A percentile compares a stretch with the other conserved stretches of the same genome.
Evolutionary conservation across 306 rosid species (phyloP).

Genomic region (Cicer pinnatifidum): DNA sequence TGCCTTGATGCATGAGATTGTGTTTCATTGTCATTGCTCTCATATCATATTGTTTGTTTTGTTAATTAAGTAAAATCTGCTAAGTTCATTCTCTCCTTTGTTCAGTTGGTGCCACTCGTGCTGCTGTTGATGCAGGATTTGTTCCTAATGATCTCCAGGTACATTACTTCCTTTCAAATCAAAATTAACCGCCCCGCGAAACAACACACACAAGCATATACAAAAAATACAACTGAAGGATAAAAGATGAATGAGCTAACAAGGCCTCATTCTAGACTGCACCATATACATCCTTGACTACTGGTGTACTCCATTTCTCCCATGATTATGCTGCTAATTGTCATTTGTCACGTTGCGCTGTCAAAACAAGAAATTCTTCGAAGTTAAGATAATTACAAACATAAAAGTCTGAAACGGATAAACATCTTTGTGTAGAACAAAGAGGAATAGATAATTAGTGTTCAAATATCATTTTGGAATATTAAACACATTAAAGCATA

Average conservation of each 20-base stretch:
- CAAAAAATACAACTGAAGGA: conserved; percentile 28
- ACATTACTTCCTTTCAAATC: conserved; percentile 34
- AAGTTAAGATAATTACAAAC: too few relatives aligned
- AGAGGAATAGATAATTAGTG: neutral
- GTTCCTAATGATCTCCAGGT: conserved; percentile 98
- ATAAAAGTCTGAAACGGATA: too few relatives aligned
- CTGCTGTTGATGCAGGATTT: conserved; percentile 97
- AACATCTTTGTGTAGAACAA: neutral
- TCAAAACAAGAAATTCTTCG: too few relatives aligned
- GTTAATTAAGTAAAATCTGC: conserved; percentile 36
- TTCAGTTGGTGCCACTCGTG: conserved; percentile 93
- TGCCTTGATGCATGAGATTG: conserved; percentile 9
- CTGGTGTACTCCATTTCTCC: neutral
- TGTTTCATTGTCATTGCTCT: conserved; percentile 19
- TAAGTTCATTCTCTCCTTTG: conserved; percentile 47
- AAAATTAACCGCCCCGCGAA: conserved; percentile 3
- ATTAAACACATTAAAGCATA: conserved; percentile 14
- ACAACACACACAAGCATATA: neutral
- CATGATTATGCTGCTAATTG: conserved; percentile 20
- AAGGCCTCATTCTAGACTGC: conserved; percentile 18
- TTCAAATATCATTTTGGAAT: neutral
- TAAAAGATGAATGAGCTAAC: neutral
- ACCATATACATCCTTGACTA: conserved; percentile 33
- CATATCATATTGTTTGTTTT: conserved; percentile 17
- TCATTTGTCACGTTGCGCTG: neutral